Evolutionary conservation across 2,329 filamentous ascomycete species (phyloP).

Genomic region (Aspergillus ochraceus): DNA sequence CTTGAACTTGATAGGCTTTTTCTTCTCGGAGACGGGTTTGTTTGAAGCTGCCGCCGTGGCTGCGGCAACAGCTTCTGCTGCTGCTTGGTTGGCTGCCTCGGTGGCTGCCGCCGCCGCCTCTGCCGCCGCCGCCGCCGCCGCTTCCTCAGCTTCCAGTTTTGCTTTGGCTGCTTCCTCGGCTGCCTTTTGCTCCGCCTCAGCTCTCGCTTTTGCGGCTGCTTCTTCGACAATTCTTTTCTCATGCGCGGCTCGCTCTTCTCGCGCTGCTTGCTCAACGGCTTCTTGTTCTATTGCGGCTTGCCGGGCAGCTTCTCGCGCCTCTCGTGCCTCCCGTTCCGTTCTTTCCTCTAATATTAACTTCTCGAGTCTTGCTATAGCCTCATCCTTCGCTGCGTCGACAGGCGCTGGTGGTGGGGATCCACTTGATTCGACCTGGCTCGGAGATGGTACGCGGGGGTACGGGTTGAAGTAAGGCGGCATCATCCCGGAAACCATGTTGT

Average conservation of each 20-base stretch:
- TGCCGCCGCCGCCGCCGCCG: constrained; percentile 38
- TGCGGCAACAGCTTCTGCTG: constrained; percentile 36
- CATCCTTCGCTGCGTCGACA: constrained; percentile 53
- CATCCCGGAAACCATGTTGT: constrained; percentile 35
- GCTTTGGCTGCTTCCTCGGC: constrained; percentile 52
- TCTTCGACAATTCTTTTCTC: constrained; percentile 45
- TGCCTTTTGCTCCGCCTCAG: constrained; percentile 46
- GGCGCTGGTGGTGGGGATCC: constrained; percentile 31
- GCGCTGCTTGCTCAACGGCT: constrained; percentile 36
- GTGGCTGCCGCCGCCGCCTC: constrained; percentile 41
- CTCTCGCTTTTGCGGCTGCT: constrained; percentile 49
- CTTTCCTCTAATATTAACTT: constrained; percentile 55
- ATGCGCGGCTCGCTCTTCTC: constrained; percentile 39
- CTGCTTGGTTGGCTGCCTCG: constrained; percentile 38
- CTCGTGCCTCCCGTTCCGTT: constrained; percentile 40
- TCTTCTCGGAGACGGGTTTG: constrained; percentile 54
- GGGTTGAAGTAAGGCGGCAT: constrained; percentile 37
- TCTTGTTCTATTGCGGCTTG: constrained; percentile 55
- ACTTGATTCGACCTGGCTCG: constrained; percentile 29
- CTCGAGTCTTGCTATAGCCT: constrained; percentile 62
- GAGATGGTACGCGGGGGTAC: constrained; percentile 37
- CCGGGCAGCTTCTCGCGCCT: constrained; percentile 38
- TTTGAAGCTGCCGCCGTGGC: constrained; percentile 35
- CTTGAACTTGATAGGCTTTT: constrained; percentile 82
- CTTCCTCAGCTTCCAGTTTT: constrained; percentile 45